Conservation (phyloP, 1,139 yeast species). For the Kodamaea sp. region DNA sequence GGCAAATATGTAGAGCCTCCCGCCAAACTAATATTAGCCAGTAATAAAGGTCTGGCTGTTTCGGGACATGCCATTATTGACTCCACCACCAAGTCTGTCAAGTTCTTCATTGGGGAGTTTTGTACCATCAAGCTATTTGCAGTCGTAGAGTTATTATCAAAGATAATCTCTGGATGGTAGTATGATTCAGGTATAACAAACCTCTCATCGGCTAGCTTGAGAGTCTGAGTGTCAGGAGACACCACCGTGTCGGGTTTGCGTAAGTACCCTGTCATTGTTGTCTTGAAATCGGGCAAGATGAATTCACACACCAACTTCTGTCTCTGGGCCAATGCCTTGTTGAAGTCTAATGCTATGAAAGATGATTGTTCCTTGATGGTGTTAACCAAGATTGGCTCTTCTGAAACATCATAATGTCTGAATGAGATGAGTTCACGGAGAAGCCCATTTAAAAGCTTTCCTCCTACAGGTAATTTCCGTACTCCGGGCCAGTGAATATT, state of each 20-base stretch:
- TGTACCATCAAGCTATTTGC: constrained; percentile 36
- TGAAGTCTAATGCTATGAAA: constrained; percentile 70
- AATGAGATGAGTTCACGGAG: constrained; percentile 83
- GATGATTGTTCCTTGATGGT: constrained; percentile 82
- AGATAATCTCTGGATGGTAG: constrained; percentile 77
- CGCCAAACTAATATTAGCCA: constrained; percentile 73
- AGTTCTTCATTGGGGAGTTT: constrained; percentile 63
- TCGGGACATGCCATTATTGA: constrained; percentile 73
- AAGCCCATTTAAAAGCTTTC: constrained; percentile 78
- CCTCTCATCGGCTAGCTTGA: constrained; percentile 76
- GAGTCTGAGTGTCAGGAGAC: constrained; percentile 57
- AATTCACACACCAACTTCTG: constrained; percentile 52
- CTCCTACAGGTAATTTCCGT: constrained; percentile 78
- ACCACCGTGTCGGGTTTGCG: constrained; percentile 33
- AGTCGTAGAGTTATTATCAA: constrained; percentile 35
- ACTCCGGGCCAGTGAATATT: constrained; percentile 78
- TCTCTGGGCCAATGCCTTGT: constrained; percentile 48
- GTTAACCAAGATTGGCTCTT: constrained; percentile 82
- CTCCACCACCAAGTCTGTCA: constrained; percentile 76
- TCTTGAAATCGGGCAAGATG: constrained; percentile 83
- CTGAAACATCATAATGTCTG: constrained; percentile 90
- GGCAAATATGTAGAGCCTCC: constrained; percentile 83
- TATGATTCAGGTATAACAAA: constrained; percentile 85
- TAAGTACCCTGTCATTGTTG: constrained; percentile 70
- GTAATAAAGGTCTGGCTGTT: constrained; percentile 70